phyloP scores from a whole-genome alignment of 2,329 filamentous ascomycete genomes.

The Ceratocystis albifundus region DNA sequence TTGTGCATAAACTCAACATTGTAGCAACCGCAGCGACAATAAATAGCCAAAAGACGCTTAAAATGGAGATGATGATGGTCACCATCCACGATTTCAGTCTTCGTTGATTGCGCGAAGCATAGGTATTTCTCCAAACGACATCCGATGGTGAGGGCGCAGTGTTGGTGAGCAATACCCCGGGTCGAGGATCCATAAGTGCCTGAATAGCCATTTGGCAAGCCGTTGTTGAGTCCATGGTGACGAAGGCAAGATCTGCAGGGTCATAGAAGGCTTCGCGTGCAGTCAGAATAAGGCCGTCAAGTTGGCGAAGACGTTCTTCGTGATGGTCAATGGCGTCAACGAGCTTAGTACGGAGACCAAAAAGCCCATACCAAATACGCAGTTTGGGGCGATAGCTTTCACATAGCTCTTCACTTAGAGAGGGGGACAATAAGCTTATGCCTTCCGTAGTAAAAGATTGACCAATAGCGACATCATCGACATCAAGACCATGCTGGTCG shows the following conservation, averaged over 20 bases:
- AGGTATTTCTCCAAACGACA: constrained; percentile 92
- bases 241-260: constrained; percentile 76
- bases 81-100: constrained; percentile 73
- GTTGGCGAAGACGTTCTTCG: constrained; percentile 65
- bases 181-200: constrained; percentile 81
- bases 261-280: constrained; percentile 65
- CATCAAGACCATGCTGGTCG: constrained; percentile 16
- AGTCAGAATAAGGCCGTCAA: constrained; percentile 62
- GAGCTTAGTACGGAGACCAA: constrained; percentile 57
- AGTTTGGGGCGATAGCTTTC: constrained; percentile 47
- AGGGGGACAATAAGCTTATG: neutral
- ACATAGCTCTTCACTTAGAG: constrained; percentile 24
- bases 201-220: constrained; percentile 93
- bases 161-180: constrained; percentile 73
- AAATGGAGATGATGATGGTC: constrained; percentile 66
- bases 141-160: constrained; percentile 80
- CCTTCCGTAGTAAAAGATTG: constrained; percentile 10
- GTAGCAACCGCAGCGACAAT: constrained; percentile 70
- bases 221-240: constrained; percentile 93
- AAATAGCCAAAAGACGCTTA: constrained; percentile 81
- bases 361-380: constrained; percentile 65
- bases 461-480: constrained; percentile 12
- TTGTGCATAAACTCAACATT: constrained; percentile 68
- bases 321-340: constrained; percentile 93
- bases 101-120: constrained; percentile 60